Evolutionary conservation across 202 grass and related monocot genomes (phyloP).

Genomic region (Carex arenaria): DNA sequence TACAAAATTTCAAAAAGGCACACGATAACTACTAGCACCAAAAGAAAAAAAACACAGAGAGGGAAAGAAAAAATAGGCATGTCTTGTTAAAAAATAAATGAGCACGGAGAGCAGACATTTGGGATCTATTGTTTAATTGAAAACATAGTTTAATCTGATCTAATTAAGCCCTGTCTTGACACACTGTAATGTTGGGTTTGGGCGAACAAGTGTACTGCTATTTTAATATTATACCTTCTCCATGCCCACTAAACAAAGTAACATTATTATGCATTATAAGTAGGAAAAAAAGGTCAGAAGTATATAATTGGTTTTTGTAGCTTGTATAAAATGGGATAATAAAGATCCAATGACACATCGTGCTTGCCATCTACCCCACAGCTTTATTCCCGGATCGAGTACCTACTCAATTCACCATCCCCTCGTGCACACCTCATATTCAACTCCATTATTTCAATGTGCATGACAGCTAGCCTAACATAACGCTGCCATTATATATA

Average conservation of each 20-base stretch:
- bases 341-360: not conserved
- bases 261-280: not conserved
- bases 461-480: not conserved
- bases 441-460: conserved; percentile 10
- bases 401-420: not conserved
- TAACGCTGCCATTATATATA: not conserved
- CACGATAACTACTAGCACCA: not conserved
- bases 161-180: not conserved
- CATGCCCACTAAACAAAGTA: not conserved
- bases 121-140: not conserved
- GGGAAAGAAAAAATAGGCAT: not conserved
- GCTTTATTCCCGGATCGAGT: conserved; percentile 9
- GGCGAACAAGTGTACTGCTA: not conserved
- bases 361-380: not conserved
- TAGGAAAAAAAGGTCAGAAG: no score
- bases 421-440: not conserved
- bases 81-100: not conserved
- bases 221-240: not conserved
- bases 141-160: not conserved
- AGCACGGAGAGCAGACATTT: not conserved
- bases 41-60: not conserved
- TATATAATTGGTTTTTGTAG: no score
- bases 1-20: not conserved
- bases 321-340: not conserved
- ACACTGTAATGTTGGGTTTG: not conserved